A percentile compares a stretch with the other conserved stretches of the same genome.
These are phyloP conservation scores for Rhododendron ferrugineum DNA, from an alignment of 148 eudicot genomes.

Conservation along the genomic window DNA sequence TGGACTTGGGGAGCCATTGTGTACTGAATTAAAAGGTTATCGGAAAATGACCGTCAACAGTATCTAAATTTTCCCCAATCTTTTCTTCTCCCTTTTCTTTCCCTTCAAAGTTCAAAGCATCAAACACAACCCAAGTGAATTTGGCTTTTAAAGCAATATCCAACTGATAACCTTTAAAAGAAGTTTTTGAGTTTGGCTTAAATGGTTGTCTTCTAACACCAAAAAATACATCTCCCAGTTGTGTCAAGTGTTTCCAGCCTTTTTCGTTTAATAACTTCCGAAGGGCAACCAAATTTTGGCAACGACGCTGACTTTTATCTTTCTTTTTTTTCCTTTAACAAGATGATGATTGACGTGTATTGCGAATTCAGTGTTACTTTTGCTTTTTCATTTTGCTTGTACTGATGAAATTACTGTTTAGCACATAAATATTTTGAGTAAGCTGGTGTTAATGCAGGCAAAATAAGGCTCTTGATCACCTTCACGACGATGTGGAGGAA, in stretches of 20 bases:
- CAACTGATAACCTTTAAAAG: background rate
- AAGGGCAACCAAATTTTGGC: background rate
- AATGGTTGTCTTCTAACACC: background rate
- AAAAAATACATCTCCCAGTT: background rate
- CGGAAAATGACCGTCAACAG: background rate
- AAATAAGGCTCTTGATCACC: constrained; percentile 80
- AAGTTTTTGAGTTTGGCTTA: background rate
- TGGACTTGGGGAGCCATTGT: background rate
- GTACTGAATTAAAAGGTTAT: background rate
- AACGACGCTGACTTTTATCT: background rate
- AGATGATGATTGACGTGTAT: background rate
- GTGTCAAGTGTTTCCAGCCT: background rate
- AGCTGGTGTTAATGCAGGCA: constrained; percentile 44
- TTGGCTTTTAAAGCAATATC: background rate
- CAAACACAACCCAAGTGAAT: background rate
- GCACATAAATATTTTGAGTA: background rate
- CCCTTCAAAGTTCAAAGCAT: background rate
- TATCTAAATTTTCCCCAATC: background rate
- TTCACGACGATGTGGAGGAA: constrained; percentile 69
- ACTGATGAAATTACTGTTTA: background rate
- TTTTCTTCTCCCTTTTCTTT: background rate
- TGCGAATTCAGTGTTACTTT: background rate
- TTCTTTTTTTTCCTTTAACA: background rate
- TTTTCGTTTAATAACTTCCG: background rate
- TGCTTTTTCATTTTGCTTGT: background rate